Conservation (phyloP, 352 stramenopile species). For the Phytophthora pseudosyringae region DNA sequence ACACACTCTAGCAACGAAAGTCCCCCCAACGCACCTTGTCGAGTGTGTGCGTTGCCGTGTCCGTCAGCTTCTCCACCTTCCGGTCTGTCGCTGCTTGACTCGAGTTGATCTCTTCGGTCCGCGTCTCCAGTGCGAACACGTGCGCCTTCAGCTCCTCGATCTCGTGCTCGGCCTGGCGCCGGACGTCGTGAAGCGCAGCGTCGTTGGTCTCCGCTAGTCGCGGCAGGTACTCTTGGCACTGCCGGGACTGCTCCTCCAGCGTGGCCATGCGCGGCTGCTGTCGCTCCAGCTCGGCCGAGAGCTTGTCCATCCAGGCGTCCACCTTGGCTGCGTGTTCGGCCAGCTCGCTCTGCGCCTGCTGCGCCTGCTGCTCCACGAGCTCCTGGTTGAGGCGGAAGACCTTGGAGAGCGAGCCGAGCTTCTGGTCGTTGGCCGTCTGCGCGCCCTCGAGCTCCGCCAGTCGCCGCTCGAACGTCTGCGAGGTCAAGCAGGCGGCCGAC, state of each 20-base stretch:
- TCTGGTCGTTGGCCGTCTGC: conserved; percentile 55
- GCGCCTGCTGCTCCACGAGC: conserved; percentile 62
- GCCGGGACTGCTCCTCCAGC: conserved; percentile 49
- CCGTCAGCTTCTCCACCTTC: conserved; percentile 50
- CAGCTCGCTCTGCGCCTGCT: conserved; percentile 49
- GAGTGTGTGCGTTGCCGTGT: conserved; percentile 48
- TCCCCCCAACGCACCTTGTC: conserved; percentile 43
- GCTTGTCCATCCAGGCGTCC: conserved; percentile 75
- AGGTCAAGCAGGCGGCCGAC: conserved; percentile 76
- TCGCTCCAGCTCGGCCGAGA: conserved; percentile 48
- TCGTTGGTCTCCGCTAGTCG: conserved; percentile 35
- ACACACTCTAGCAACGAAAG: neutral
- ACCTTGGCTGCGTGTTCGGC: conserved; percentile 45
- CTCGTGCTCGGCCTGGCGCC: conserved; percentile 39
- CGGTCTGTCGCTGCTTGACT: conserved; percentile 36
- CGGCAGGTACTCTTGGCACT: conserved; percentile 52
- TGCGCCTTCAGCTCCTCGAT: conserved; percentile 60
- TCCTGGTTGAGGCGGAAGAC: conserved; percentile 77
- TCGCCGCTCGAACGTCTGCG: conserved; percentile 73
- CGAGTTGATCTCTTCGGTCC: conserved; percentile 47
- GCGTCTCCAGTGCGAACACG: conserved; percentile 50
- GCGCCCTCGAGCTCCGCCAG: conserved; percentile 58
- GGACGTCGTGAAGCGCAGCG: conserved; percentile 34
- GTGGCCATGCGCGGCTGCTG: conserved; percentile 45
- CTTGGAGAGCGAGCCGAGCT: conserved; percentile 71